Evolutionary conservation across 1,284 basidiomycete genomes (phyloP), one percentile per base, ranked within the genome.

Genomic region (Cutaneotrichosporon sp.): DNA sequence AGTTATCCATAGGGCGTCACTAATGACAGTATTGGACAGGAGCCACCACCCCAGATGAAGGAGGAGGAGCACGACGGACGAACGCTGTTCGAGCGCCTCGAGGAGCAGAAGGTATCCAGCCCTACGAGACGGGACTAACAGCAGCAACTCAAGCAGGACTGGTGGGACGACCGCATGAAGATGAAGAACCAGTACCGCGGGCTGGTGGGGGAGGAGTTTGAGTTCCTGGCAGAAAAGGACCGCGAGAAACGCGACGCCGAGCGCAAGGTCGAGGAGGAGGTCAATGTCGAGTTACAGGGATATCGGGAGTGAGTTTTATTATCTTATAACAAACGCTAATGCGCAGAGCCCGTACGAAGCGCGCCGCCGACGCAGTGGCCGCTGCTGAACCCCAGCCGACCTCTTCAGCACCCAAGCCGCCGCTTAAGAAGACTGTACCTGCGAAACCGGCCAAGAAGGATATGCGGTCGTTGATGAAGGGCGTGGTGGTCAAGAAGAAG

Each of bases 91-190:
- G 93, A 97, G 70, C 56, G 65, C 2, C 60, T 71, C 4, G 61
- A 71, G 36, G 62, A 72, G 90, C 89, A 91, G 89, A 89, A 83
- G 90, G 65, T 90, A 89, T 69, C 89, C 34, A 21, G 67, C 70
- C 91, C 11, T 4, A 7, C 7, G 30, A 7, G 22, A 13, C 2
- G 18, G n/a, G 14, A 26, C 60, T 56, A n/a, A 59, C 58, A 6
- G 10, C 60, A 67, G 90, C 86, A 88, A 73, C 87, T 89, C 69
- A 94, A 94, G 79, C 90, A 92, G 81, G 91, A 94, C 80, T 90
- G 93, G 86, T 95, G 91, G 90, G 92, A 95, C 75, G 89, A 92
- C 76, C 90, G 90, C 77, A 91, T 89, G 76, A 94, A 93, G 78
- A 85, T 96, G 81, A 90, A 89, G 58, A 95, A 95, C 76, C 92